Conservation (phyloP, 768 basidiomycete genomes). For the Galerina marginata region DNA sequence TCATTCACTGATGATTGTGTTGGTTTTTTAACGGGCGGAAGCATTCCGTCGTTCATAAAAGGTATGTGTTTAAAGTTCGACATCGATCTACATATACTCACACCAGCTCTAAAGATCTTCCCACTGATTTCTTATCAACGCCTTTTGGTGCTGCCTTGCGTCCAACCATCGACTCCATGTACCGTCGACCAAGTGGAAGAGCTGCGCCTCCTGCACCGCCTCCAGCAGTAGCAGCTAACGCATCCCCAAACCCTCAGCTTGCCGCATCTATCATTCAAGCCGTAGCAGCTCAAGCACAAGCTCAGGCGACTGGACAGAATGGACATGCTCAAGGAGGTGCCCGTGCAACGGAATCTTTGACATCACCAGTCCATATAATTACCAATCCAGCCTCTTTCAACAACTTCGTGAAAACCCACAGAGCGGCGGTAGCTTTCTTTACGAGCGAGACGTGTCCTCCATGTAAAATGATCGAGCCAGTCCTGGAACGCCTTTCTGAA, state of each 20-base stretch:
- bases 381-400: conserved; percentile 80
- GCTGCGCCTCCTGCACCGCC: conserved; percentile 38
- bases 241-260: conserved; percentile 53
- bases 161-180: conserved; percentile 94
- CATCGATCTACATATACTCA: neutral
- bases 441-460: conserved; percentile 78
- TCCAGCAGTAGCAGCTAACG: conserved; percentile 28
- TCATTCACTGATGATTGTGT: conserved; percentile 90
- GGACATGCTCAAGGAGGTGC: conserved; percentile 20
- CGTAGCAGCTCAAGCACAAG: conserved; percentile 57
- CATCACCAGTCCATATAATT: conserved; percentile 69
- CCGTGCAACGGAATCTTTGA: conserved; percentile 53
- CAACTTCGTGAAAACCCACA: conserved; percentile 65
- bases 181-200: conserved; percentile 58
- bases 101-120: conserved; percentile 56
- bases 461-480: conserved; percentile 83
- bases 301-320: conserved; percentile 34
- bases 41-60: conserved; percentile 83
- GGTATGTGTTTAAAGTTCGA: conserved; percentile 47
- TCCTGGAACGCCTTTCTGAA: conserved; percentile 78
- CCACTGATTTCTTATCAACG: conserved; percentile 85
- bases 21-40: conserved; percentile 84
- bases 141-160: conserved; percentile 86
- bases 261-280: conserved; percentile 61
- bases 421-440: conserved; percentile 82